Percentiles rank a stretch among this genome's conserved stretches.
Evolutionary conservation across 495 filamentous ascomycete genomes (phyloP).

Genomic region (Penicillium macrosclerotiorum): DNA sequence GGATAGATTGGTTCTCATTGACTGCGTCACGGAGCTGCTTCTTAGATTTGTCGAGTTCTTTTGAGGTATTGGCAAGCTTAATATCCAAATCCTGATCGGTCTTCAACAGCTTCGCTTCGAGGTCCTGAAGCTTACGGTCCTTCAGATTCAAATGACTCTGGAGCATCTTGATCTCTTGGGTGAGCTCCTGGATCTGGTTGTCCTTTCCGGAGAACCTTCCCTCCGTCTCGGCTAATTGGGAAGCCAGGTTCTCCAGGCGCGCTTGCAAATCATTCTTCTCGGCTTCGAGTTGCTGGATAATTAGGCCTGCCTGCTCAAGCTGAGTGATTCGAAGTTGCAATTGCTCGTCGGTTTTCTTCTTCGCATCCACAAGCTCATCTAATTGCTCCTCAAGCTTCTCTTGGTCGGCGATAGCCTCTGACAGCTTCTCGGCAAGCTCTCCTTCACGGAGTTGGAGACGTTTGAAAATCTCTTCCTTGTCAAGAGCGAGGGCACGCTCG

Average conservation of each 20-base stretch:
- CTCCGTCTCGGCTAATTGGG: slow-evolving; percentile 64
- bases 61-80: slow-evolving; percentile 78
- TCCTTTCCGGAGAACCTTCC: slow-evolving; percentile 65
- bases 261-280: slow-evolving; percentile 74
- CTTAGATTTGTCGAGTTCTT: slow-evolving; percentile 71
- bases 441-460: slow-evolving; percentile 84
- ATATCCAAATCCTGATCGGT: slow-evolving; percentile 87
- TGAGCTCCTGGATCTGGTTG: slow-evolving; percentile 67
- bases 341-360: slow-evolving; percentile 84
- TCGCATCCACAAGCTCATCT: slow-evolving; percentile 83
- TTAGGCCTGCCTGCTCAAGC: slow-evolving; percentile 84
- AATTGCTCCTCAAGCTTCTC: slow-evolving; percentile 91
- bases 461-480: slow-evolving; percentile 98
- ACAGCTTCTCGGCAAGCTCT: slow-evolving; percentile 86
- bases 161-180: slow-evolving; percentile 84
- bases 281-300: slow-evolving; percentile 78
- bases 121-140: slow-evolving; percentile 83
- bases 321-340: slow-evolving; percentile 74
- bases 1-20: slow-evolving; percentile 79
- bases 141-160: slow-evolving; percentile 87
- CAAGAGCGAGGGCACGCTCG: slow-evolving; percentile 87
- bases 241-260: slow-evolving; percentile 65
- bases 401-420: slow-evolving; percentile 92
- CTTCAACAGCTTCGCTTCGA: slow-evolving; percentile 81
- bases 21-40: slow-evolving; percentile 70